Evolutionary conservation across 805 yeast species (phyloP).

Genomic region (Candida corydali): DNA sequence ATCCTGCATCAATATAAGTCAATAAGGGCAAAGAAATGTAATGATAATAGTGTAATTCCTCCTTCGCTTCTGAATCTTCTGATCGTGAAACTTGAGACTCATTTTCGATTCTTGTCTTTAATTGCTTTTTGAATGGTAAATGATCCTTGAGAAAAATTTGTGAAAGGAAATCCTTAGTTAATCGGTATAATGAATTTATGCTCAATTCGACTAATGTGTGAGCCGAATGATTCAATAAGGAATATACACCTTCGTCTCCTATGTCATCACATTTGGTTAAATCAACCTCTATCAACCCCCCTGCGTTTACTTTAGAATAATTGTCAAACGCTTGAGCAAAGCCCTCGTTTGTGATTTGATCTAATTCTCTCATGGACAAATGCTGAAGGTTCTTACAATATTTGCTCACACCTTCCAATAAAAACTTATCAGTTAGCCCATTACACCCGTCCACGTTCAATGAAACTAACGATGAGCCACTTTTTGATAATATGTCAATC

Average conservation of each 20-base stretch:
- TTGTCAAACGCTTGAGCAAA: slow-evolving; percentile 52
- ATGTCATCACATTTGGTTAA: slow-evolving; percentile 64
- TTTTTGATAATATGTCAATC: slow-evolving; percentile 52
- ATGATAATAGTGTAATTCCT: slow-evolving; percentile 12
- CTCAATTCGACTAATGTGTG: slow-evolving; percentile 64
- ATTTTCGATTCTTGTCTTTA: slow-evolving; percentile 8
- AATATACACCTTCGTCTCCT: slow-evolving; percentile 58
- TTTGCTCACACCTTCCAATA: slow-evolving; percentile 53
- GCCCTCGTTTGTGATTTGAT: slow-evolving; percentile 68
- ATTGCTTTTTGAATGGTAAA: slow-evolving; percentile 11
- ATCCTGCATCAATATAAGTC: slow-evolving; percentile 71
- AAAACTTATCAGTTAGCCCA: slow-evolving; percentile 61
- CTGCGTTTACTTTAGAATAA: slow-evolving; percentile 45
- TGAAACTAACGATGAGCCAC: slow-evolving; percentile 57
- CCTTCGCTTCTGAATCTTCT: slow-evolving; percentile 5
- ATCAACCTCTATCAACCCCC: slow-evolving; percentile 57
- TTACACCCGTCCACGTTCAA: slow-evolving; percentile 72
- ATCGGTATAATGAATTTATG: slow-evolving; percentile 64
- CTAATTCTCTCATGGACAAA: slow-evolving; percentile 56
- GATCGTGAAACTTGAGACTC: slow-evolving; percentile 3
- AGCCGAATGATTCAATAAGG: slow-evolving; percentile 59
- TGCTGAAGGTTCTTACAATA: slow-evolving; percentile 54
- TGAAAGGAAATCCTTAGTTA: slow-evolving; percentile 50
- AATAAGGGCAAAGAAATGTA: slow-evolving; percentile 48
- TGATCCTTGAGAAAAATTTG: slow-evolving; percentile 38